Evolutionary conservation across 73 alveolate genomes (phyloP).

Genomic region (Symbiodinium pilosum): DNA sequence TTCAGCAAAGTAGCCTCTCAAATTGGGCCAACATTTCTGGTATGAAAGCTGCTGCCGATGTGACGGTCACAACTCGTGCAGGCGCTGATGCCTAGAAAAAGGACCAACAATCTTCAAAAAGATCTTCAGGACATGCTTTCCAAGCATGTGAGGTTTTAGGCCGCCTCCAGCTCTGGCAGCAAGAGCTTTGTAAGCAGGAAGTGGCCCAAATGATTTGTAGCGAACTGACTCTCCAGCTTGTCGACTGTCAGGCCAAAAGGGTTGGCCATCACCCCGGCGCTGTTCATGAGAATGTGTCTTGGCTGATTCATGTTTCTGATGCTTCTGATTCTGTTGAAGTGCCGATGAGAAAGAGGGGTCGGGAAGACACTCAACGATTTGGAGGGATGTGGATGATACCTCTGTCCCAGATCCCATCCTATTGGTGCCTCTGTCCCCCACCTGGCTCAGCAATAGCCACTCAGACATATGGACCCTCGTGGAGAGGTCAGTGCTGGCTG

Average conservation of each 20-base stretch:
- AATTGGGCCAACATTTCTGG: slow-evolving; percentile 41
- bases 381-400: too few relatives aligned
- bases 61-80: slow-evolving; percentile 55
- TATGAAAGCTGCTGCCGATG: slow-evolving; percentile 75
- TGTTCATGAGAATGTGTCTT: slow-evolving; percentile 68
- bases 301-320: too few relatives aligned
- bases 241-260: slow-evolving; percentile 59
- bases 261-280: slow-evolving; percentile 92
- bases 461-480: too few relatives aligned
- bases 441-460: too few relatives aligned
- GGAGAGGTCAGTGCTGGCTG: too few relatives aligned
- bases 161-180: slow-evolving; percentile 72
- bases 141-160: background rate
- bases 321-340: too few relatives aligned
- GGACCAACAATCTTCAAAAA: too few relatives aligned
- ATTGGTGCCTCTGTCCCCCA: too few relatives aligned
- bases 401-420: too few relatives aligned
- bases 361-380: too few relatives aligned
- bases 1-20: background rate
- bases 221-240: slow-evolving; percentile 67
- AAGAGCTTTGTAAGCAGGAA: slow-evolving; percentile 66
- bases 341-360: too few relatives aligned
- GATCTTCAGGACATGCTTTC: too few relatives aligned
- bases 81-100: slow-evolving; percentile 78
- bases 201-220: slow-evolving; percentile 66